Evolutionary conservation across 805 yeast genomes (phyloP), one percentile per base, ranked within the genome.

Genomic region (Sugiyamaella valdiviana): DNA sequence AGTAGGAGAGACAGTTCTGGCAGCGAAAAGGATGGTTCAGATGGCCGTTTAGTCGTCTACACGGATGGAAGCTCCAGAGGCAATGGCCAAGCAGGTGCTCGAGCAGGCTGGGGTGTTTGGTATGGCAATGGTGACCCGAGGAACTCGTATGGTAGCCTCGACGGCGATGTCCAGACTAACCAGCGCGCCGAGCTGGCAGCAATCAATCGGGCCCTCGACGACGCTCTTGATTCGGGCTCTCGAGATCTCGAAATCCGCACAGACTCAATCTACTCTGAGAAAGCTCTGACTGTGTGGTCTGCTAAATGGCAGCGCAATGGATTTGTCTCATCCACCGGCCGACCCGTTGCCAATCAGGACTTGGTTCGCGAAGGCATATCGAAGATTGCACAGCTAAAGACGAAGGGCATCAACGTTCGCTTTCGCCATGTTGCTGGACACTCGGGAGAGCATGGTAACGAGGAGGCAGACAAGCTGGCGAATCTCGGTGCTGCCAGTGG

Each of bases 101-200:
- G 56, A 2, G 80, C 83, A 0, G 96, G 97, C 0, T 80, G 76
- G 58, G 97, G 96, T 20, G 85, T 84, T 0, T 87, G 68, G 61
- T 86, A 75, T 62, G 90, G 88, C 0, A 66, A 56, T 0, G 58
- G 63, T 32, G 83, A 81, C 57, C 50, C 71, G 1, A 63, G 83
- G 40, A 85, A 84, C 61, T 66, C 71, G 7, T 70, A 82, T 0
- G 78, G 71, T 4, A 77, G 82, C 0, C 67, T 87, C 21, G 38
- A n/a, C 1, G 72, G 69, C 1, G 63, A 61, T 2, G 59, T 58
- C 2, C 88, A 82, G 29, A 86, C 95, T 1, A 89, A 88, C 57
- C 89, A 85, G 55, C 67, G 86, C 37, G 93, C 95, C 1, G 97
- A 90, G 64, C 73, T 89, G 9, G 63, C 68, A 12, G 96, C 95